Base-by-base conservation (phyloP, 2,329 filamentous ascomycete species). In the Aspergillus transmontanensis region DNA sequence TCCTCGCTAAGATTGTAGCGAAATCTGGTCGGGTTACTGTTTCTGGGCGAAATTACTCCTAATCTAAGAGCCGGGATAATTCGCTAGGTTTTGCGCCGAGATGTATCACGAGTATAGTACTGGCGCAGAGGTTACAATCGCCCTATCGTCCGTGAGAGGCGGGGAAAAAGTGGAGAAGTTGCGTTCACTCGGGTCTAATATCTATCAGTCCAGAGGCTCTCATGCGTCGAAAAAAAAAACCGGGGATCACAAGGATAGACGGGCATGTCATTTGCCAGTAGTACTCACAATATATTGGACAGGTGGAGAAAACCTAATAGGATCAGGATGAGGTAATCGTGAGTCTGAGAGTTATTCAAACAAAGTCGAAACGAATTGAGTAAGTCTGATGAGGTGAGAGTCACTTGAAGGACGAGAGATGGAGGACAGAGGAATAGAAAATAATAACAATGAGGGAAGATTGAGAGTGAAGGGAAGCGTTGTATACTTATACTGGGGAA, bases 141-240 rank as follows among this genome's bases (percentile, higher is more conserved):
- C 60, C 50, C 67, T 61, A 51, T 45, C 61, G 60, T 59, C 57
- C 56, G 66, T 59, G 51, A 62, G 58, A 61, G 64, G 71, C 63
- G 71, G 73, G 73, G 70, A 70, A 72, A 72, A 74, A 72, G 72
- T 73, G 72, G 72, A 69, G 72, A 59, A 68, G 39, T 56, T 58
- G 54, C 34, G 45, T 43, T 48, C 51, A 57, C 30, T 63, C 41
- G 58, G 41, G 43, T 59, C 32, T 43, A 55, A 53, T 50, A 57
- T 53, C 57, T 57, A 64, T 67, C 64, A 63, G 41, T 57, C 21
- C 45, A 21, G 53, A 36, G 56, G 53, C 56, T 62, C 43, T 62
- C 48, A 34, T 61, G 61, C 64, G 60, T 51, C 54, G 23, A n/a
- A 62, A 60, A 23, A 61, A 16, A 16, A 41, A 41, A 26, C 32